These are phyloP conservation scores for Plectosphaerella plurivora DNA, from an alignment of 2,329 filamentous ascomycete genomes.

Conservation along the genomic window DNA sequence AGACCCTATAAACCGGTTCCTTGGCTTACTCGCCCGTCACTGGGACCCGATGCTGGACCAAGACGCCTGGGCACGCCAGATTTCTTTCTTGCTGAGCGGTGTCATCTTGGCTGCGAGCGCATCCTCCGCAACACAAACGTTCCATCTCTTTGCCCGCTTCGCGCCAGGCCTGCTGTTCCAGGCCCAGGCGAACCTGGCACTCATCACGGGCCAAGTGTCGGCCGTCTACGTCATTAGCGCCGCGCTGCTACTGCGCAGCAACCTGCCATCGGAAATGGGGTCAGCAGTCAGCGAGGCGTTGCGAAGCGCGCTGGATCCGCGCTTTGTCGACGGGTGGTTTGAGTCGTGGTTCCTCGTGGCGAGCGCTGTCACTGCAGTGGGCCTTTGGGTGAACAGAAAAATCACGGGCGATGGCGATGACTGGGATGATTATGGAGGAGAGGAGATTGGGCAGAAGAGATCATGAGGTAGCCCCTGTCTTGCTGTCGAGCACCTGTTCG, in stretches of 20 bases:
- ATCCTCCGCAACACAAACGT: constrained; percentile 79
- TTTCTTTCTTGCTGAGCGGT: constrained; percentile 78
- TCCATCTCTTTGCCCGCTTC: constrained; percentile 74
- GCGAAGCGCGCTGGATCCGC: constrained; percentile 68
- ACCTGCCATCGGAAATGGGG: constrained; percentile 72
- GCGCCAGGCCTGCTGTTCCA: constrained; percentile 67
- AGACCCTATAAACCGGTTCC: constrained; percentile 79
- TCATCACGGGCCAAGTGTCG: constrained; percentile 74
- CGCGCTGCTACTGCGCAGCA: constrained; percentile 71
- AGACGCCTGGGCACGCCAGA: constrained; percentile 77
- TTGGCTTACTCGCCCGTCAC: constrained; percentile 75
- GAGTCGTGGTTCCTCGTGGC: constrained; percentile 79
- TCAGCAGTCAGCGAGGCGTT: constrained; percentile 74
- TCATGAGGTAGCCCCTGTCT: constrained; percentile 29
- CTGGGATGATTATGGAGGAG: constrained; percentile 55
- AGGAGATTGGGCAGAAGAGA: constrained; percentile 70
- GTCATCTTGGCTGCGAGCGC: constrained; percentile 79
- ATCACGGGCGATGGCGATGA: constrained; percentile 50
- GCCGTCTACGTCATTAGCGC: constrained; percentile 84
- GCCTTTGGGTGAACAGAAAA: constrained; percentile 68
- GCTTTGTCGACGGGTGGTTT: constrained; percentile 79
- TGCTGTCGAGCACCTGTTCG: too few species aligned
- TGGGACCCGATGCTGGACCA: constrained; percentile 82
- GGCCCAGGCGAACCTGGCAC: constrained; percentile 71
- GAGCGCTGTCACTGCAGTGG: constrained; percentile 60